These are phyloP conservation scores for Metarhizium guizhouense DNA, from an alignment of 2,329 filamentous ascomycete genomes.

Conservation along the genomic window DNA sequence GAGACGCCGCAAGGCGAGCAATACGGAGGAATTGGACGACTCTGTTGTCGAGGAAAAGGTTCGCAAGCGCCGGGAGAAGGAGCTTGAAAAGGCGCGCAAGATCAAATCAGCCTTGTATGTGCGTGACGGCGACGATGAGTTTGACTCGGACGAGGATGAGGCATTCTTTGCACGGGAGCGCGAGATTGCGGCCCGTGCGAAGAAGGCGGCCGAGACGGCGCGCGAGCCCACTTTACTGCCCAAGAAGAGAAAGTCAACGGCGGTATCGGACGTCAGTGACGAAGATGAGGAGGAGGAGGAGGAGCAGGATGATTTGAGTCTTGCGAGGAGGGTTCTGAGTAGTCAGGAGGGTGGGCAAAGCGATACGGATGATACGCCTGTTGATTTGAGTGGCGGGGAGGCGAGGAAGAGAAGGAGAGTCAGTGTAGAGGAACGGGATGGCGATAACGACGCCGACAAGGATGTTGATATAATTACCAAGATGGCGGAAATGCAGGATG, in stretches of 20 bases:
- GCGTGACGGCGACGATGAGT: constrained; percentile 78
- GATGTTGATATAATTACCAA: constrained; percentile 16
- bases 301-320: constrained; percentile 10
- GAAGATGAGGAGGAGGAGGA: constrained; percentile 10
- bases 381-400: constrained; percentile 25
- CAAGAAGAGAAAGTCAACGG: constrained; percentile 20
- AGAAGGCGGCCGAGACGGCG: constrained; percentile 23
- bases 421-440: constrained; percentile 13
- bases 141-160: constrained; percentile 60
- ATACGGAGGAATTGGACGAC: constrained; percentile 42
- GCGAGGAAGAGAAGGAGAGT: constrained; percentile 28
- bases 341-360: constrained; percentile 14
- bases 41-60: constrained; percentile 57
- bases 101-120: constrained; percentile 83
- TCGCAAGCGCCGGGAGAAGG: constrained; percentile 52
- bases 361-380: constrained; percentile 18
- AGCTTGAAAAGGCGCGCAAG: constrained; percentile 66
- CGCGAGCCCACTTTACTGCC: constrained; percentile 5
- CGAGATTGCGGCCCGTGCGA: constrained; percentile 45
- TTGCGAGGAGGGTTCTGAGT: constrained; percentile 14
- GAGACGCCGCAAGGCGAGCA: constrained; percentile 39
- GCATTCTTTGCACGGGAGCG: constrained; percentile 71
- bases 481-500: constrained; percentile 1
- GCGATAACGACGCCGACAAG: constrained; percentile 16
- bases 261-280: constrained; percentile 17